These are phyloP conservation scores for Fusarium kyushuense DNA, from an alignment of 2,329 filamentous ascomycete genomes.

Conservation along the genomic window DNA sequence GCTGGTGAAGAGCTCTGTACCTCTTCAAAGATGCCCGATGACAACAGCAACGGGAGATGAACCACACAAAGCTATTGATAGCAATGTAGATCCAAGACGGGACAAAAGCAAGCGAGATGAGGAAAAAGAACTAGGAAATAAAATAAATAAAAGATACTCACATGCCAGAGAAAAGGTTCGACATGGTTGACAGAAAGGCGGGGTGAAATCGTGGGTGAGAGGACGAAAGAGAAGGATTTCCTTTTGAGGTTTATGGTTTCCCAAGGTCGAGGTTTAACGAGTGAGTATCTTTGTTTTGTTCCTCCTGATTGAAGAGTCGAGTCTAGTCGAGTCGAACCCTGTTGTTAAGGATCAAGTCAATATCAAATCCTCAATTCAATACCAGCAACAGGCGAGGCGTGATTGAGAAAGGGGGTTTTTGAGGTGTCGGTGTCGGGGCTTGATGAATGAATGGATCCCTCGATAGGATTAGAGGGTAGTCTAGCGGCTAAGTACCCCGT, in stretches of 20 bases:
- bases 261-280: constrained; percentile 13
- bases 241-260: constrained; percentile 21
- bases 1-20: constrained; percentile 6
- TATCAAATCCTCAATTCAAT: constrained; percentile 31
- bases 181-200: constrained; percentile 59
- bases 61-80: neutral
- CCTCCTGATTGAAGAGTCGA: neutral
- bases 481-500: constrained; percentile 46
- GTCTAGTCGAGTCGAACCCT: neutral
- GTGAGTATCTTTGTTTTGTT: neutral
- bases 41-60: neutral
- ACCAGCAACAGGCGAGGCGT: constrained; percentile 38
- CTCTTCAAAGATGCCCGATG: constrained; percentile 1
- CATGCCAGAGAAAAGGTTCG: constrained; percentile 72
- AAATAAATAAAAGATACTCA: constrained; percentile 57
- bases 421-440: constrained; percentile 44
- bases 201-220: constrained; percentile 45
- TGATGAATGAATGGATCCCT: constrained; percentile 7
- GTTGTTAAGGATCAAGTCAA: constrained; percentile 40
- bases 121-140: constrained; percentile 2
- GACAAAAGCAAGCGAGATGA: neutral
- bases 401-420: constrained; percentile 48
- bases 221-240: constrained; percentile 37
- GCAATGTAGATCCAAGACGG: neutral
- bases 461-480: constrained; percentile 8